Percentiles rank a stretch among this genome's conserved stretches.
These are phyloP conservation scores for Wickerhamomyces subpelliculosus DNA, from an alignment of 805 yeast genomes.

Conservation along the genomic window DNA sequence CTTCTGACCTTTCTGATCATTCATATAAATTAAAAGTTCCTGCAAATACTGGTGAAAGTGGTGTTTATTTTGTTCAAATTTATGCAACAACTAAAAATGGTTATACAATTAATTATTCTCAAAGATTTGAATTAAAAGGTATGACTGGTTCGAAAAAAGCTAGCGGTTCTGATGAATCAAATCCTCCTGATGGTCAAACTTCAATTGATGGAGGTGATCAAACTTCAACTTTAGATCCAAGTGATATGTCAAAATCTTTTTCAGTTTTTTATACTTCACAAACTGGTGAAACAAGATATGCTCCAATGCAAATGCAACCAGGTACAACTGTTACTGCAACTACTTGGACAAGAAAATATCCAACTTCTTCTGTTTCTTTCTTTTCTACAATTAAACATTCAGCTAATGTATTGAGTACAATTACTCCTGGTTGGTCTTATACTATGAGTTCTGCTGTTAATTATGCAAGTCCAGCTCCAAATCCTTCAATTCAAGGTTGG, in stretches of 20 bases:
- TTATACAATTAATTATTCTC: conserved; percentile 57
- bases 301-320: conserved; percentile 94
- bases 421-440: conserved; percentile 83
- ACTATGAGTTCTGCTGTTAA: conserved; percentile 57
- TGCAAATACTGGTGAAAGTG: conserved; percentile 47
- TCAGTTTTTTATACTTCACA: conserved; percentile 68
- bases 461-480: conserved; percentile 64
- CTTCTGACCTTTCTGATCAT: conserved; percentile 25
- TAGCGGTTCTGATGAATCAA: conserved; percentile 38
- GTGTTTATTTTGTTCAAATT: conserved; percentile 69
- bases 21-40: conserved; percentile 36
- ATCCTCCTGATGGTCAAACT: conserved; percentile 35
- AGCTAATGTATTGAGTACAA: conserved; percentile 45
- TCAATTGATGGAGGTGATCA: conserved; percentile 25
- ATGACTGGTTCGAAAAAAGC: conserved; percentile 57
- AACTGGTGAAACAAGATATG: conserved; percentile 72
- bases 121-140: conserved; percentile 56
- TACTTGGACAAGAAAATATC: conserved; percentile 57
- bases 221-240: conserved; percentile 28
- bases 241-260: conserved; percentile 46
- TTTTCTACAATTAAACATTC: conserved; percentile 37
- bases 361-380: conserved; percentile 63
- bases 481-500: conserved; percentile 57
- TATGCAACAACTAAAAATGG: conserved; percentile 35
- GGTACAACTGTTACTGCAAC: conserved; percentile 58